Evolutionary conservation across 2,329 filamentous ascomycete species (phyloP).

Genomic region (Penicillium sp.): DNA sequence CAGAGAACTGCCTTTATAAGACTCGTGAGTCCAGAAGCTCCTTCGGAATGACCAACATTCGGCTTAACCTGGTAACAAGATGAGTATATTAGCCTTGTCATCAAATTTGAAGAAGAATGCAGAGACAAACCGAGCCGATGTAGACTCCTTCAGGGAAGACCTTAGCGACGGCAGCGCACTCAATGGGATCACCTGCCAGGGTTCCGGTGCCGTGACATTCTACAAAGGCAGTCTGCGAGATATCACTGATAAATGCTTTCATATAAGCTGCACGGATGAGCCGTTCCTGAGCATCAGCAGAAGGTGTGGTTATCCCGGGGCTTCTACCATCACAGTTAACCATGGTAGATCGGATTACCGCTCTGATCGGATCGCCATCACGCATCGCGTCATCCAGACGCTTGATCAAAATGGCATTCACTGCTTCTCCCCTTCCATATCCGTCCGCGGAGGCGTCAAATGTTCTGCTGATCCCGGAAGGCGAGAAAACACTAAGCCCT

Average conservation of each 20-base stretch:
- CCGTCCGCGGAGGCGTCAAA: slow-evolving; percentile 50
- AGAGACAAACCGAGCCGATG: slow-evolving; percentile 8
- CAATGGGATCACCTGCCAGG: slow-evolving; percentile 13
- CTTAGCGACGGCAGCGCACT: slow-evolving; percentile 13
- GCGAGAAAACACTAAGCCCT: slow-evolving; percentile 34
- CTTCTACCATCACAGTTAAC: slow-evolving; percentile 28
- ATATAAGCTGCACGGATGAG: slow-evolving; percentile 5
- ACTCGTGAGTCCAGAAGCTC: slow-evolving; percentile 26
- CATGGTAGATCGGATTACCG: slow-evolving; percentile 26
- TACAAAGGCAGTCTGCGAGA: slow-evolving; percentile 13
- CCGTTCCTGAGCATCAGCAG: slow-evolving; percentile 6
- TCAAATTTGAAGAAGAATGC: no score
- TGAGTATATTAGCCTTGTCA: no score
- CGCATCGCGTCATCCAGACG: slow-evolving; percentile 46
- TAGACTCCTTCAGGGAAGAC: not conserved
- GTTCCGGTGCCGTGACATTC: slow-evolving; percentile 25
- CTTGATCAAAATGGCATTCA: slow-evolving; percentile 48
- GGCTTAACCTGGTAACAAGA: slow-evolving; percentile 23
- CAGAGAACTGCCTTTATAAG: slow-evolving; percentile 26
- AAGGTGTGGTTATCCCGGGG: slow-evolving; percentile 14
- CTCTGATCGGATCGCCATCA: no score
- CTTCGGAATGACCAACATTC: slow-evolving; percentile 29
- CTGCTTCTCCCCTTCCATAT: slow-evolving; percentile 51
- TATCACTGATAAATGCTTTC: slow-evolving; percentile 4
- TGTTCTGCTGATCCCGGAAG: slow-evolving; percentile 46